Percentiles rank a stretch among this genome's conserved stretches.
Conservation (phyloP, 345 rosid species). For the Geranium brycei region DNA sequence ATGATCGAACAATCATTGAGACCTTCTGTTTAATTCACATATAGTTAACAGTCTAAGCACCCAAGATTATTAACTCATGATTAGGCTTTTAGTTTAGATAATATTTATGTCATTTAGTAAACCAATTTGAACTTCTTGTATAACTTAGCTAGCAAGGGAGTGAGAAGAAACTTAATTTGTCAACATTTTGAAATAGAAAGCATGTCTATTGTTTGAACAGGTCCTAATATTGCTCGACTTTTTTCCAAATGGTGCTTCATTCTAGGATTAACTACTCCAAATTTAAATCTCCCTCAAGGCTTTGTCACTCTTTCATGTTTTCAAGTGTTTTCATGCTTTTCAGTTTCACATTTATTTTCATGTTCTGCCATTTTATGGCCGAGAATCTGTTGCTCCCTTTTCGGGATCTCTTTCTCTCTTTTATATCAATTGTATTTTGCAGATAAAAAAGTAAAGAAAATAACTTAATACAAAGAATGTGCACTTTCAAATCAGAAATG, state of each 20-base stretch:
- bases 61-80: background rate
- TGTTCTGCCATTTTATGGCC: too few species aligned
- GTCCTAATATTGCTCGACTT: background rate
- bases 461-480: conserved; percentile 3
- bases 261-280: too few species aligned
- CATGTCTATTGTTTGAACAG: background rate
- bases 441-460: background rate
- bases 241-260: too few species aligned
- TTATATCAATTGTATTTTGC: too few species aligned
- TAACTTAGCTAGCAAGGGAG: background rate
- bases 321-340: too few species aligned
- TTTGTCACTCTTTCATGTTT: too few species aligned
- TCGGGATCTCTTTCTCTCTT: too few species aligned
- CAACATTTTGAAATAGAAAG: background rate
- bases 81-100: background rate
- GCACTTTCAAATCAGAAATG: conserved; percentile 1
- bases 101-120: background rate
- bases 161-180: background rate
- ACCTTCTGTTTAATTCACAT: too few species aligned
- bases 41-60: background rate
- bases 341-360: too few species aligned
- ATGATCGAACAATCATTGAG: too few species aligned
- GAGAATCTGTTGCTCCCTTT: too few species aligned
- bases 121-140: background rate
- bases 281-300: too few species aligned